Evolutionary conservation across 1,139 yeast genomes (phyloP), one percentile per base, ranked within the genome.

Genomic region (Pichia sp.): DNA sequence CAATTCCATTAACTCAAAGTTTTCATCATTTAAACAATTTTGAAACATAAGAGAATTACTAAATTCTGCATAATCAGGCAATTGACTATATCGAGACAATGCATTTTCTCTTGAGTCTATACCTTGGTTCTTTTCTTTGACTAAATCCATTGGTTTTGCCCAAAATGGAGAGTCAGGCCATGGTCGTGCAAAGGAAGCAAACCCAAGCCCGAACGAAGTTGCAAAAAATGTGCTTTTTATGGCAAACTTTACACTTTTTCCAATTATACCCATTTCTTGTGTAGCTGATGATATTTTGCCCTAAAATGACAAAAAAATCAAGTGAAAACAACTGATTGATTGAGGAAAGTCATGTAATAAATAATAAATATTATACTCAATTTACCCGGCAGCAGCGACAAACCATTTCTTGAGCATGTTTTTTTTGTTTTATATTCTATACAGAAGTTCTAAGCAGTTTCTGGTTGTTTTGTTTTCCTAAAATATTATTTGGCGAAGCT

Each of bases 181-280:
- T 10, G 72, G 70, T 55, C 48, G 80, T 71, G 69, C 80, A 73
- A 55, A 73, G 47, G 60, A 34, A 2, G 72, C 73, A 48, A 75
- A 70, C 1, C 85, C 86, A 0, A 70, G 60, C 0, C 75, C 76
- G 53, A 81, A 76, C 3, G 58, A 47, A 1, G 45, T 29, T 9
- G 27, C 46, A 11, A 29, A 18, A 13, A 60, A 51, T 3, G 55
- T 46, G 1, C 58, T 44, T 4, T 41, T 45, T 10, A 14, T 39
- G 4, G 41, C 34, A 19, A 29, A 25, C 31, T 18, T 48, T 1
- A 47, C 31, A 9, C 44, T 18, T 9, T 45, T 28, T 11, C 43
- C 41, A 11, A 48, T n/a, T 10, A 54, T 16, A 39, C 51, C 51
- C 53, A 48, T 46, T 41, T 10, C 25, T 30, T 8, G 10, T n/a